Conservation (phyloP, 2,329 filamentous ascomycete genomes). For the Helotiales sp. region DNA sequence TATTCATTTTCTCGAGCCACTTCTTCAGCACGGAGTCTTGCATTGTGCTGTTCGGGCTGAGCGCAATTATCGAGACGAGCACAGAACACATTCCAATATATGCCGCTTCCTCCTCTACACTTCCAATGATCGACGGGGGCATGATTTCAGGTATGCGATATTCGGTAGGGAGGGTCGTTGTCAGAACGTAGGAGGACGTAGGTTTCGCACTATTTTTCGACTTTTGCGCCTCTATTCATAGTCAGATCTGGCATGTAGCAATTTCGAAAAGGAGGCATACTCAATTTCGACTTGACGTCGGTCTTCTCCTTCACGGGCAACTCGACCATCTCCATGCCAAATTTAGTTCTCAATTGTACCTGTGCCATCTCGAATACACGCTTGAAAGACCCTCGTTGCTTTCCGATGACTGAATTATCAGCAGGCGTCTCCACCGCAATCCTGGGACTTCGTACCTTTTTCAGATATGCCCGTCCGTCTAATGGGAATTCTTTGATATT, state of each 20-base stretch:
- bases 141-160: slow-evolving; percentile 70
- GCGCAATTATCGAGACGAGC: slow-evolving; percentile 72
- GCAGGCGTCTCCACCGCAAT: not conserved
- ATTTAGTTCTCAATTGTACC: slow-evolving; percentile 64
- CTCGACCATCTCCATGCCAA: slow-evolving; percentile 93
- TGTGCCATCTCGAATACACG: slow-evolving; percentile 77
- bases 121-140: slow-evolving; percentile 65
- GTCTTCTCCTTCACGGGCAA: slow-evolving; percentile 75
- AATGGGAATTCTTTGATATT: slow-evolving; percentile 61
- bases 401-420: slow-evolving; percentile 28
- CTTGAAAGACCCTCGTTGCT: slow-evolving; percentile 69
- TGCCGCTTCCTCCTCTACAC: slow-evolving; percentile 67
- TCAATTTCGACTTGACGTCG: too few species aligned
- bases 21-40: slow-evolving; percentile 77
- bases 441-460: slow-evolving; percentile 47
- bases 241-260: slow-evolving; percentile 3
- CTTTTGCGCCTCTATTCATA: slow-evolving; percentile 35
- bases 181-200: slow-evolving; percentile 75
- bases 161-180: slow-evolving; percentile 65
- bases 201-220: slow-evolving; percentile 49
- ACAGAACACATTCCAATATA: slow-evolving; percentile 82
- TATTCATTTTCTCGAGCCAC: slow-evolving; percentile 72
- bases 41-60: slow-evolving; percentile 68
- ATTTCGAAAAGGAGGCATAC: too few species aligned
- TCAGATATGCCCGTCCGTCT: slow-evolving; percentile 62